Conservation (phyloP, 805 yeast genomes). For the Metschnikowia anglica region DNA sequence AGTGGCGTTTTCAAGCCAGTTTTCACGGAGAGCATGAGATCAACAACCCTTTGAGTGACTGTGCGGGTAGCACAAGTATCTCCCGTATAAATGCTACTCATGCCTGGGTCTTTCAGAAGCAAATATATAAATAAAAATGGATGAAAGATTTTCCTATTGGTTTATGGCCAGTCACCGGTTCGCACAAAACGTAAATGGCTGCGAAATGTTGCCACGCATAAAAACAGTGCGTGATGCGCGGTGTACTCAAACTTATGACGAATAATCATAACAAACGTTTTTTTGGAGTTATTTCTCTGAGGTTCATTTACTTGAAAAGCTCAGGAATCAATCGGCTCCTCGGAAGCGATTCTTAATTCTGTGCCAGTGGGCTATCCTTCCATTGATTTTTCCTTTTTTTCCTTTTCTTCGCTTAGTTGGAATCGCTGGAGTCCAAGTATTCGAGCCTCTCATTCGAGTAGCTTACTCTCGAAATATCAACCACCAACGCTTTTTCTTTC, state of each 20-base stretch:
- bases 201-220: neutral
- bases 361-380: neutral
- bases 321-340: too few relatives aligned
- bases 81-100: slow-evolving; percentile 7
- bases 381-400: neutral
- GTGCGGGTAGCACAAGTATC: slow-evolving; percentile 4
- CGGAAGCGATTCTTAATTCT: too few relatives aligned
- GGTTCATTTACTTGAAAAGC: too few relatives aligned
- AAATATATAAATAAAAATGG: neutral
- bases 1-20: slow-evolving; percentile 7
- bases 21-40: slow-evolving; percentile 4
- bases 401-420: neutral
- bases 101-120: neutral
- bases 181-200: slow-evolving; percentile 1
- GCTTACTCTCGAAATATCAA: slow-evolving; percentile 2
- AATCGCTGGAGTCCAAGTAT: neutral
- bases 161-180: neutral
- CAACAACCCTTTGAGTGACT: slow-evolving; percentile 4
- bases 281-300: too few relatives aligned
- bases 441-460: neutral
- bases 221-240: neutral
- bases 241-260: neutral
- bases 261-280: too few relatives aligned
- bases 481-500: slow-evolving; percentile 1
- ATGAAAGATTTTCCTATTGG: neutral